These are phyloP conservation scores for Penicillium manginii DNA, from an alignment of 495 filamentous ascomycete species.

Conservation along the genomic window DNA sequence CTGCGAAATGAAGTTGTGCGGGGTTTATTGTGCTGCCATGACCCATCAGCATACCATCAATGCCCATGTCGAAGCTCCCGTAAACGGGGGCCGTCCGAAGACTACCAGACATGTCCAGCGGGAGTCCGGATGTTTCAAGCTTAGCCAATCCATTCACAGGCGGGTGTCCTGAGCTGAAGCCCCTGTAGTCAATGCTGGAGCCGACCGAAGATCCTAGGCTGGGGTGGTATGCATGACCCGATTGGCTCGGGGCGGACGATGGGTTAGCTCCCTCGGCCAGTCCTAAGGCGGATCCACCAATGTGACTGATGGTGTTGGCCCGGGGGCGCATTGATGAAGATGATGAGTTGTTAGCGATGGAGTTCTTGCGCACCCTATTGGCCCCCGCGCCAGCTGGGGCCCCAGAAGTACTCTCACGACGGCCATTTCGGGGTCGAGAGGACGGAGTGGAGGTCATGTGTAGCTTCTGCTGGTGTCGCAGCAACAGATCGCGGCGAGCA, in stretches of 20 bases:
- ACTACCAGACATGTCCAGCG: slow-evolving; percentile 62
- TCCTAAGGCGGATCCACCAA: slow-evolving; percentile 77
- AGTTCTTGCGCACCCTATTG: slow-evolving; percentile 88
- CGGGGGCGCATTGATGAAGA: slow-evolving; percentile 77
- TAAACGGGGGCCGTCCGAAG: slow-evolving; percentile 81
- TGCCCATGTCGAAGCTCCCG: slow-evolving; percentile 67
- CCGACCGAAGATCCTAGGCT: slow-evolving; percentile 69
- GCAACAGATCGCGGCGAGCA: slow-evolving; percentile 86
- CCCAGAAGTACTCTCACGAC: slow-evolving; percentile 79
- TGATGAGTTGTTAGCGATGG: slow-evolving; percentile 67
- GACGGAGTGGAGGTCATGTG: slow-evolving; percentile 95
- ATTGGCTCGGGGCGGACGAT: slow-evolving; percentile 50
- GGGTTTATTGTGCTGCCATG: slow-evolving; percentile 91
- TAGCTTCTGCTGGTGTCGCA: slow-evolving; percentile 98
- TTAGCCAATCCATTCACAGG: slow-evolving; percentile 69
- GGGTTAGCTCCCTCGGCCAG: slow-evolving; percentile 67
- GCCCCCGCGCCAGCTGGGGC: slow-evolving; percentile 62
- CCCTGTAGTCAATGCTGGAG: slow-evolving; percentile 66
- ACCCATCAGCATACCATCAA: slow-evolving; percentile 75
- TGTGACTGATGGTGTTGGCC: slow-evolving; percentile 96
- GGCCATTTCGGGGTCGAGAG: slow-evolving; percentile 79
- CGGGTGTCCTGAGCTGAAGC: slow-evolving; percentile 67
- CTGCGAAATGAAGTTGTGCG: slow-evolving; percentile 89
- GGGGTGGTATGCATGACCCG: slow-evolving; percentile 62
- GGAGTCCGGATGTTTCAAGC: slow-evolving; percentile 78